Conservation (phyloP, 1,139 yeast species). For the Yamadazyma trypodendri region DNA sequence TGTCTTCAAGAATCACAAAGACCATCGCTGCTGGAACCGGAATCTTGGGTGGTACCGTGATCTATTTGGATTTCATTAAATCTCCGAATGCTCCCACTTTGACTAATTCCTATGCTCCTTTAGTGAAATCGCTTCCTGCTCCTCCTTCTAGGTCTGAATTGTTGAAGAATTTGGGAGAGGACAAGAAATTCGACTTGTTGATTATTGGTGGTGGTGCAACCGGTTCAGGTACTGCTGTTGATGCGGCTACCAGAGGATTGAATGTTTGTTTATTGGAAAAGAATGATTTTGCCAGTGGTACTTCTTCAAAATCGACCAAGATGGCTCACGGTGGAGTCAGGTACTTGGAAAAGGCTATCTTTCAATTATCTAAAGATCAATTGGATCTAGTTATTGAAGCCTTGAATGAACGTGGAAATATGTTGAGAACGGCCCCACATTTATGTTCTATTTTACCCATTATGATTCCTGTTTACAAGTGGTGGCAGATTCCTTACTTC, state of each 20-base stretch:
- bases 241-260: slow-evolving; percentile 87
- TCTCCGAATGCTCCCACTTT: slow-evolving; percentile 34
- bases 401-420: slow-evolving; percentile 84
- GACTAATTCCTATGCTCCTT: slow-evolving; percentile 35
- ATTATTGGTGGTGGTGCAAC: slow-evolving; percentile 96
- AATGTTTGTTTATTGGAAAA: slow-evolving; percentile 86
- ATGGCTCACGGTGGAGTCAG: slow-evolving; percentile 98
- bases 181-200: slow-evolving; percentile 69
- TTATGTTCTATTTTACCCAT: slow-evolving; percentile 84
- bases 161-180: slow-evolving; percentile 28
- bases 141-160: slow-evolving; percentile 40
- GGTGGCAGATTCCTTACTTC: slow-evolving; percentile 96
- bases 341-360: slow-evolving; percentile 91
- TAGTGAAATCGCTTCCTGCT: slow-evolving; percentile 31
- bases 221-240: slow-evolving; percentile 91
- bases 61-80: slow-evolving; percentile 43
- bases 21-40: slow-evolving; percentile 35
- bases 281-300: slow-evolving; percentile 87
- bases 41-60: slow-evolving; percentile 36
- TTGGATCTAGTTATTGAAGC: slow-evolving; percentile 93
- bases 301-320: slow-evolving; percentile 93
- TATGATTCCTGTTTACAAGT: slow-evolving; percentile 90
- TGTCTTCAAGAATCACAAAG: slow-evolving; percentile 27
- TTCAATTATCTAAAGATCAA: slow-evolving; percentile 88
- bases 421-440: slow-evolving; percentile 92